phyloP scores from a whole-genome alignment of 345 rosid species.

The Populus simonii region DNA sequence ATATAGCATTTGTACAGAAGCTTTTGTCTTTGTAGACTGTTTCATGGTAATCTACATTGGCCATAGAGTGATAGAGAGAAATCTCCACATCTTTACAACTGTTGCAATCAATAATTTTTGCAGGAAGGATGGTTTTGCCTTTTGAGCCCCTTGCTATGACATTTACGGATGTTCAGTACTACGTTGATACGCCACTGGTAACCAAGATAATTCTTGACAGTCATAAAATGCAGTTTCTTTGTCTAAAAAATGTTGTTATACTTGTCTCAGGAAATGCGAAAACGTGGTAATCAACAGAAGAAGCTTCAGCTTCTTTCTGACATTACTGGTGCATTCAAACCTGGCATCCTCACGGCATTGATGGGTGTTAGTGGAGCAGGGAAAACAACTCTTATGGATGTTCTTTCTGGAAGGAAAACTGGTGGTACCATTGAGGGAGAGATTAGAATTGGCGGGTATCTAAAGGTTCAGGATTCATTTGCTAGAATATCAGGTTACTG shows the following conservation, averaged over 20 bases:
- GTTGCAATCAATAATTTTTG: background rate
- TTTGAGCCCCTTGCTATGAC: conserved; percentile 54
- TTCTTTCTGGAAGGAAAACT: conserved; percentile 83
- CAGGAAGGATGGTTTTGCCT: conserved; percentile 70
- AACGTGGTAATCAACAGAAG: conserved; percentile 41
- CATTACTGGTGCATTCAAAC: conserved; percentile 62
- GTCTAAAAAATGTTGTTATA: background rate
- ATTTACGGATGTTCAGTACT: conserved; percentile 60
- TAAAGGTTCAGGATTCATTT: conserved; percentile 66
- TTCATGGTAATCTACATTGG: background rate
- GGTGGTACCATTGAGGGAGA: conserved; percentile 71
- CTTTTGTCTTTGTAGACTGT: background rate
- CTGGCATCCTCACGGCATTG: conserved; percentile 74
- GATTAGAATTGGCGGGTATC: conserved; percentile 60
- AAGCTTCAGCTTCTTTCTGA: conserved; percentile 64
- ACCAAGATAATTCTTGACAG: background rate
- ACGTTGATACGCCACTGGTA: conserved; percentile 67
- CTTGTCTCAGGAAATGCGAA: conserved; percentile 50
- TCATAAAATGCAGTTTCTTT: background rate
- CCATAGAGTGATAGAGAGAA: no score
- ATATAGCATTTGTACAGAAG: no score
- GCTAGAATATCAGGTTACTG: conserved; percentile 86
- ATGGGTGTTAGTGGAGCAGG: conserved; percentile 96
- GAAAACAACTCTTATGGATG: conserved; percentile 82
- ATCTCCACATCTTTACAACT: background rate